These are phyloP conservation scores for Turnera subulata DNA, from an alignment of 345 rosid genomes.

Conservation along the genomic window DNA sequence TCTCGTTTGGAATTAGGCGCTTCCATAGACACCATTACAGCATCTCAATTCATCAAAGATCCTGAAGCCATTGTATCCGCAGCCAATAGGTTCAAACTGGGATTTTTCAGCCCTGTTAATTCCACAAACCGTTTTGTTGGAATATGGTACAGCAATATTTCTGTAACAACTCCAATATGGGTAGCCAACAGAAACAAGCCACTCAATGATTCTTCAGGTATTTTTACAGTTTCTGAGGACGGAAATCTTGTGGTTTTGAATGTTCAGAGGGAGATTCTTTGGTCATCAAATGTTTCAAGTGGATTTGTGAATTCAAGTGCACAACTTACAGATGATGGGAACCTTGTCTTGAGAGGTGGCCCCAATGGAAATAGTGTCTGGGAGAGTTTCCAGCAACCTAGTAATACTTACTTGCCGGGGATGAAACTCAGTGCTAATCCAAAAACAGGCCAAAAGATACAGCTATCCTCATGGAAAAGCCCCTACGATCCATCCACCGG, in stretches of 20 bases:
- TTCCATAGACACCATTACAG: constrained; percentile 1
- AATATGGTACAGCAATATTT: constrained; percentile 3
- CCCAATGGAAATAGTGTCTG: constrained; percentile 26
- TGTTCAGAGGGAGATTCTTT: constrained; percentile 30
- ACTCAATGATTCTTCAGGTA: constrained; percentile 30
- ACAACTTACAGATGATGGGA: constrained; percentile 43
- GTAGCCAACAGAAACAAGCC: constrained; percentile 14
- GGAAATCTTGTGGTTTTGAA: constrained; percentile 43
- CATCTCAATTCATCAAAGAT: constrained; percentile 10
- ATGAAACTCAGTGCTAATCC: constrained; percentile 33
- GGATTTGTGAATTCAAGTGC: constrained; percentile 24
- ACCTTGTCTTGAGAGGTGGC: constrained; percentile 36
- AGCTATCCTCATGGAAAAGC: constrained; percentile 50
- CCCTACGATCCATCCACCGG: constrained; percentile 52
- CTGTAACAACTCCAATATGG: constrained; percentile 2
- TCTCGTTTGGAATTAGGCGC: neutral
- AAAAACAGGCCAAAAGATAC: constrained; percentile 24
- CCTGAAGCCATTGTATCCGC: constrained; percentile 2
- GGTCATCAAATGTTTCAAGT: constrained; percentile 46
- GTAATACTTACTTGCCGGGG: constrained; percentile 20
- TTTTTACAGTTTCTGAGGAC: constrained; percentile 16
- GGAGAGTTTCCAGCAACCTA: constrained; percentile 57
- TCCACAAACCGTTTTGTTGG: constrained; percentile 6
- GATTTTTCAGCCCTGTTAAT: constrained; percentile 17
- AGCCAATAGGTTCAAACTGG: neutral